Evolutionary conservation across 2,329 filamentous ascomycete species (phyloP).

Genomic region (Aspergillus quadrilineatus): DNA sequence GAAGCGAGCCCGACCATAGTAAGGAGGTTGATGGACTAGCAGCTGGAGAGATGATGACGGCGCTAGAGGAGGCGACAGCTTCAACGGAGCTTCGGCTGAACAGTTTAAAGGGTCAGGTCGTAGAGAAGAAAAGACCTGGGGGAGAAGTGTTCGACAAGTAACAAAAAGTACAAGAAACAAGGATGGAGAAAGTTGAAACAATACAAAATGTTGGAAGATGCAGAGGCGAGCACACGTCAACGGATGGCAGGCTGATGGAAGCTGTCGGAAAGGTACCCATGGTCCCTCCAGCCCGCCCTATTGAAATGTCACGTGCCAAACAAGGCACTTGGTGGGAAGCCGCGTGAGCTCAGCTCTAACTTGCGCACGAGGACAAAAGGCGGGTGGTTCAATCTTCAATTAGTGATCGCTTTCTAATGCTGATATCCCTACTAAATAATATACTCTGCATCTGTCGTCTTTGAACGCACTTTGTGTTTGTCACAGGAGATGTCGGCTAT

Average conservation of each 20-base stretch:
- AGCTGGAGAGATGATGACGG: slow-evolving; percentile 21
- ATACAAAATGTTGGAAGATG: slow-evolving; percentile 3
- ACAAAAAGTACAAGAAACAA: slow-evolving; percentile 22
- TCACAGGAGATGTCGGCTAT: slow-evolving; percentile 31
- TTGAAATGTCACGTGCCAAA: slow-evolving; percentile 21
- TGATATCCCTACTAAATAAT: no score
- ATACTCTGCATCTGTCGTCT: neutral
- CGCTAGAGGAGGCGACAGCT: slow-evolving; percentile 34
- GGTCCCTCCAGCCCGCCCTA: slow-evolving; percentile 30
- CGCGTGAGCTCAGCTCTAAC: slow-evolving; percentile 11
- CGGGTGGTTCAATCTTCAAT: no score
- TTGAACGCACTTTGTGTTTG: neutral
- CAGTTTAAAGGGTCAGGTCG: slow-evolving; percentile 18
- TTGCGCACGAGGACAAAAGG: neutral
- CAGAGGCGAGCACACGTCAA: slow-evolving; percentile 33
- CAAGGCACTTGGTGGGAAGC: slow-evolving; percentile 10
- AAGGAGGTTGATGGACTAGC: slow-evolving; percentile 18
- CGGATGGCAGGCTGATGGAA: slow-evolving; percentile 23
- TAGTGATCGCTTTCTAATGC: no score
- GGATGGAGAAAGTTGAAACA: slow-evolving; percentile 10
- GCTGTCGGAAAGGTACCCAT: slow-evolving; percentile 28
- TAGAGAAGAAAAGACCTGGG: slow-evolving; percentile 11
- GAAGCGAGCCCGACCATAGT: slow-evolving; percentile 91
- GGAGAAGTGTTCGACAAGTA: slow-evolving; percentile 18
- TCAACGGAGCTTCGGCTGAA: slow-evolving; percentile 29